phyloP scores from a whole-genome alignment of 2,329 filamentous ascomycete genomes.

The Ustilaginoidea virens region DNA sequence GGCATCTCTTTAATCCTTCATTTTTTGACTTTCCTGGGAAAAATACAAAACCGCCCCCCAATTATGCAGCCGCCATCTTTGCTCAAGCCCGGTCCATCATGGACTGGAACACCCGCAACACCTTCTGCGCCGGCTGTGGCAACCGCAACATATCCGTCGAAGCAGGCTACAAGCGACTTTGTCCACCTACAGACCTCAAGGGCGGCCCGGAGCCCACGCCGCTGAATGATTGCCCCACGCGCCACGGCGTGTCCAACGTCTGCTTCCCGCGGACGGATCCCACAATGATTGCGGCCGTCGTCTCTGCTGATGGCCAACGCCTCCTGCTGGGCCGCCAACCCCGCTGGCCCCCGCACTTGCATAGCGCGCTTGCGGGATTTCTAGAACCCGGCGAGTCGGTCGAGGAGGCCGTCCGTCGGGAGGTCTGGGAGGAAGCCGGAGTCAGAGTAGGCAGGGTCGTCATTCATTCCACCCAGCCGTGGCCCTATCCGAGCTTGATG shows the following conservation, averaged over 20 bases:
- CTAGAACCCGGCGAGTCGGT: conserved; percentile 74
- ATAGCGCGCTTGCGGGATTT: conserved; percentile 77
- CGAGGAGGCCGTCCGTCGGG: conserved; percentile 68
- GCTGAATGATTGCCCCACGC: conserved; percentile 51
- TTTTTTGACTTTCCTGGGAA: too few relatives aligned
- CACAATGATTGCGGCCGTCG: conserved; percentile 86
- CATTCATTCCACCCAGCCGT: conserved; percentile 72
- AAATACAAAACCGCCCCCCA: too few relatives aligned
- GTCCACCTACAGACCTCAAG: conserved; percentile 52
- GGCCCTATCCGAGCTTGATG: conserved; percentile 80
- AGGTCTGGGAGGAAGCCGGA: conserved; percentile 78
- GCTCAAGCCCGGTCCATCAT: conserved; percentile 76
- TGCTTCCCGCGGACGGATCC: conserved; percentile 87
- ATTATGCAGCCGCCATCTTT: conserved; percentile 72
- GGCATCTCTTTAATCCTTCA: too few relatives aligned
- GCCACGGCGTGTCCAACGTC: conserved; percentile 77
- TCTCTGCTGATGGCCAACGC: conserved; percentile 62
- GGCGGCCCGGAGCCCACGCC: conserved; percentile 18
- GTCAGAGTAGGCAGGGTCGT: conserved; percentile 63
- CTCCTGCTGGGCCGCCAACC: conserved; percentile 75
- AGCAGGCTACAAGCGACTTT: conserved; percentile 67
- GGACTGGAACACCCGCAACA: conserved; percentile 90
- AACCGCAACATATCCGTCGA: conserved; percentile 65
- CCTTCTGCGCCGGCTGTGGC: conserved; percentile 83
- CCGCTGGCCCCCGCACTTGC: conserved; percentile 73